Conservation (phyloP, 768 basidiomycete species). For the Leccinum fibrillosum region DNA sequence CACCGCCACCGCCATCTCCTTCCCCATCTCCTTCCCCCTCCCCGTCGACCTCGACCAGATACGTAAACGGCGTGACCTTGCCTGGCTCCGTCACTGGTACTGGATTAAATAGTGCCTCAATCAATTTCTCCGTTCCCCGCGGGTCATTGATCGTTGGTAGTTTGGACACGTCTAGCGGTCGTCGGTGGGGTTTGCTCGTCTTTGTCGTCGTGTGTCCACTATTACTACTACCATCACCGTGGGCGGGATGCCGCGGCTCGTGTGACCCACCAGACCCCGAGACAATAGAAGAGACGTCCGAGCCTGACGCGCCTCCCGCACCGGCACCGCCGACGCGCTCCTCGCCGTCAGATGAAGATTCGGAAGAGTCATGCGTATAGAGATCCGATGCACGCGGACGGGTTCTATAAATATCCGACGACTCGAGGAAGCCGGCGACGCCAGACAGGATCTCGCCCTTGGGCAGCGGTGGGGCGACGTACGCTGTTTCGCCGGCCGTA, state of each 20-base stretch:
- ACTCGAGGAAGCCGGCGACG: conserved; percentile 57
- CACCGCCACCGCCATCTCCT: conserved; percentile 9
- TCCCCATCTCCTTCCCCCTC: conserved; percentile 18
- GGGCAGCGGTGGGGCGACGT: conserved; percentile 63
- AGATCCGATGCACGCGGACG: conserved; percentile 52
- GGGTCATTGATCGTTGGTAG: conserved; percentile 57
- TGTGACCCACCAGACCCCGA: conserved; percentile 10
- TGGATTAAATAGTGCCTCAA: conserved; percentile 81
- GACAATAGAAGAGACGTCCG: conserved; percentile 20
- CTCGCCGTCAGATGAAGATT: conserved; percentile 29
- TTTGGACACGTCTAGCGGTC: conserved; percentile 30
- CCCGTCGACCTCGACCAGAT: conserved; percentile 29
- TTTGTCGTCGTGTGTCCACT: conserved; percentile 8
- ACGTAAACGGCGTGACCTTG: conserved; percentile 36
- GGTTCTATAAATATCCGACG: conserved; percentile 48
- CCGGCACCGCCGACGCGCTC: background rate
- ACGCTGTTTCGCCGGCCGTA: conserved; percentile 52
- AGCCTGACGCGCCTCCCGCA: conserved; percentile 5
- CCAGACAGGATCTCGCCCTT: conserved; percentile 72
- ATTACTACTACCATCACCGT: background rate
- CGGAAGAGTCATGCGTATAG: conserved; percentile 25
- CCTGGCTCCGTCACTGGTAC: conserved; percentile 37
- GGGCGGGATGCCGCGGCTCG: background rate
- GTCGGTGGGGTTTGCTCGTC: conserved; percentile 20
- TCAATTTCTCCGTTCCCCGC: conserved; percentile 66